These are phyloP conservation scores for Daedaleopsis sinensis DNA, from an alignment of 768 basidiomycete species.

Conservation along the genomic window DNA sequence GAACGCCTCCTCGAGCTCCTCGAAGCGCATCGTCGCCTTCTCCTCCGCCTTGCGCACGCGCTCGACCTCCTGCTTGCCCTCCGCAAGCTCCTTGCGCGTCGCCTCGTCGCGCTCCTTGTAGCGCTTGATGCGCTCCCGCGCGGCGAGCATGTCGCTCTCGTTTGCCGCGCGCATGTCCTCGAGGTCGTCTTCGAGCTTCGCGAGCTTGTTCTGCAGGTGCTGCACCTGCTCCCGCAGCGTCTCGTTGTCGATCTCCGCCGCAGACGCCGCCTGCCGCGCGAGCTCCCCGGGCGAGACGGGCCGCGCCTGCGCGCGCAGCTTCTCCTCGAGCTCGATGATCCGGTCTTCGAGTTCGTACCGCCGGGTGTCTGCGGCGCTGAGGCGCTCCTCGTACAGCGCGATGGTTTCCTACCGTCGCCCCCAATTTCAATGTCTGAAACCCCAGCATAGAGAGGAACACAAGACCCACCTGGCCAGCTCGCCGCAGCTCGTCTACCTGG, in stretches of 20 bases:
- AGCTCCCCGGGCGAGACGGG: constrained; percentile 38
- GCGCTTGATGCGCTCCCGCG: constrained; percentile 65
- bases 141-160: constrained; percentile 71
- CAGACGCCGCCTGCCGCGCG: constrained; percentile 56
- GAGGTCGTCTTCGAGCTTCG: constrained; percentile 78
- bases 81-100: constrained; percentile 70
- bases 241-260: constrained; percentile 94
- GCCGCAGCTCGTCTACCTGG: constrained; percentile 83
- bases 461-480: constrained; percentile 79
- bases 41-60: constrained; percentile 63
- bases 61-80: constrained; percentile 68
- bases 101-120: constrained; percentile 75
- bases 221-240: constrained; percentile 86
- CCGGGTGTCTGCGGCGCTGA: constrained; percentile 68
- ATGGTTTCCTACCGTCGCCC: constrained; percentile 75
- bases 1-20: constrained; percentile 89
- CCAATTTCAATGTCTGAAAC: constrained; percentile 4
- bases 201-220: constrained; percentile 80
- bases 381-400: constrained; percentile 89
- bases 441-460: not conserved
- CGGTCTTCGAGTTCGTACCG: constrained; percentile 80
- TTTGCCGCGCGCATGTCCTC: constrained; percentile 73
- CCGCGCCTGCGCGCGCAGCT: constrained; percentile 37
- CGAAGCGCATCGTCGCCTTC: constrained; percentile 62
- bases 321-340: constrained; percentile 60